A percentile compares a stretch with the other conserved stretches of the same genome.
Evolutionary conservation across 2,329 filamentous ascomycete genomes (phyloP).

Genomic region (Penicillium sp.): DNA sequence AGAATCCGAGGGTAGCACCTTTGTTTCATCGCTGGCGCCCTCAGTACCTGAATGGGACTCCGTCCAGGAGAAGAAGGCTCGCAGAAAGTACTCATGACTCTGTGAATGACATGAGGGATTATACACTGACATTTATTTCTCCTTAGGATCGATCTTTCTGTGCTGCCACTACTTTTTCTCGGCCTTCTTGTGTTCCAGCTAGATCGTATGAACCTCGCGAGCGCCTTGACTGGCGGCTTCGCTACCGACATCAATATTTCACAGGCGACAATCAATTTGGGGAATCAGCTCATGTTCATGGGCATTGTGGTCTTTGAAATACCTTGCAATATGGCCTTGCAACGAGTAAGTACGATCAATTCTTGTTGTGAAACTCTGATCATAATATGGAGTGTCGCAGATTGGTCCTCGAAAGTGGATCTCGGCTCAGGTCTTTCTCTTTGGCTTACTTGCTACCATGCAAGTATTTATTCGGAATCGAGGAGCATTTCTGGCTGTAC

Average conservation of each 20-base stretch:
- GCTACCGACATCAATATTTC: background rate
- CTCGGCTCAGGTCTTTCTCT: background rate
- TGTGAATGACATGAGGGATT: background rate
- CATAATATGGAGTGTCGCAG: background rate
- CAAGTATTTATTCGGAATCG: background rate
- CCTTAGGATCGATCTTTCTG: background rate
- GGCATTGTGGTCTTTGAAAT: background rate
- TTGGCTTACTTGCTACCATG: background rate
- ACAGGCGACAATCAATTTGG: background rate
- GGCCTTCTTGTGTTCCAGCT: conserved; percentile 2
- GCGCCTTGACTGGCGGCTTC: background rate
- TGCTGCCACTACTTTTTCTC: background rate
- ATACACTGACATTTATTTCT: background rate
- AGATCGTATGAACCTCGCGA: background rate
- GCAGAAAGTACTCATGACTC: background rate
- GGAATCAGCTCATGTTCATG: conserved; percentile 1
- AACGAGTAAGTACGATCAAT: conserved; percentile 32
- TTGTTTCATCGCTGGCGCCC: background rate
- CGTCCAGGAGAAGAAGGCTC: background rate
- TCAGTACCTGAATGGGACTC: background rate
- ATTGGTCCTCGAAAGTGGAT: background rate
- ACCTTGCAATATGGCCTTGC: conserved; percentile 37
- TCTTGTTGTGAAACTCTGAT: too few relatives aligned
- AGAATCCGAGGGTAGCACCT: background rate
- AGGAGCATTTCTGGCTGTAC: background rate